Evolutionary conservation across 2,329 filamentous ascomycete genomes (phyloP), one percentile per base, ranked within the genome.

Genomic region (Cladosporium sp.): DNA sequence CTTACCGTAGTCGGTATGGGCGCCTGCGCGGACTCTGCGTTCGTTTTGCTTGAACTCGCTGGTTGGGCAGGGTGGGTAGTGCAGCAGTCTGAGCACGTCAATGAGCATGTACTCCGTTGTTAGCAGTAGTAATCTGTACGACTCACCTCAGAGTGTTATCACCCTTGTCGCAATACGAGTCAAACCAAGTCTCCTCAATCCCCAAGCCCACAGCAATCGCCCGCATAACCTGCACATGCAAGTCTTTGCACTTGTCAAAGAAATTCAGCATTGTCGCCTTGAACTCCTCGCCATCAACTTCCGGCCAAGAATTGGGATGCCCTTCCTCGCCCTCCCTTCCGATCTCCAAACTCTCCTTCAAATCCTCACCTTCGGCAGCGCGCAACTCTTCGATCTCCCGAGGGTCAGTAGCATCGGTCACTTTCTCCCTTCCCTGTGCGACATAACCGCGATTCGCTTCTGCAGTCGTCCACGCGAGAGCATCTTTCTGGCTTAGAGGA

Each of bases 251-350:
- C 67, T 83, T 82, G n/a, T 83, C 83, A 70, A 90, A 91, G 78
- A 97, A 97, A 3, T 78, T 78, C 58, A 88, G 76, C 92, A 96
- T 96, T 21, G 84, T 84, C n/a, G 81, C 72, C 72, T 87, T 89
- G 81, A 94, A 93, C 69, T 81, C 79, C 66, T 87, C 86, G 1
- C 91, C 93, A 64, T 72, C 72, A n/a, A 67, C 69, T 50, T 76
- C 72, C 0, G 89, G 93, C 93, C 93, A 97, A 68, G 86, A 88
- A 74, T 97, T 97, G 0, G 91, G 89, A 61, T 84, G 80, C 0
- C 81, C 86, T 0, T 83, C 80, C 64, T 91, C 73, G 71, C 86
- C 84, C 67, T 88, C 86, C 2, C 84, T 76, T 1, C 86, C 86
- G 69, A 89, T 87, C 71, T 89, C 86, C 73, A 88, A 79, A 1